Evolutionary conservation across 192 early-diverging fungal genomes (phyloP), one percentile per base, ranked within the genome.

Genomic region (Coemansia sp.): DNA sequence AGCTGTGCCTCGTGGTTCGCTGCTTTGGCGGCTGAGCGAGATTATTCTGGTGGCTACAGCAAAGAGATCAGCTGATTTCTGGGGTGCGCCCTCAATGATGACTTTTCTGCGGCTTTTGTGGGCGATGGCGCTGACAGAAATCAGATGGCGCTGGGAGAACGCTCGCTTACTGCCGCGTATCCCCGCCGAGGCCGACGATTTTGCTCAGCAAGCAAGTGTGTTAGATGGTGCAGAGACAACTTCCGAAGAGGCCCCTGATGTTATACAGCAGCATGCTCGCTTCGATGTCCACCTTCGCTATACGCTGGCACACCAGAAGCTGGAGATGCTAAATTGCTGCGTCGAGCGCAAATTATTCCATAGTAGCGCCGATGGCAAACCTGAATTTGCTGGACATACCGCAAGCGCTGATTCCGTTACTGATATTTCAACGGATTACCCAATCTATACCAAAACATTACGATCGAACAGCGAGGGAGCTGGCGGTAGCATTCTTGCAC

Each of bases 241-340:
- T 49, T 38, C 21, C 4, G n/a, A 19, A 49, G 27, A 53, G 26
- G 49, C 58, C 10, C 38, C 18, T 6, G n/a, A 25, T 21, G 51
- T 21, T 24, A 0, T 26, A 7, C 53, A 31, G 24, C 1, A 22
- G 3, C 49, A 63, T 8, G 30, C 60, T 18, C 64, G 56, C 16
- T 69, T 30, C 50, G 47, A 51, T 5, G 86, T 91, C 14, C 87
- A 91, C 56, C 68, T 92, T 4, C 74, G 81, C n/a, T 90, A 82
- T 62, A 85, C 84, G 55, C 66, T 91, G 24, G 65, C 87, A 0
- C 81, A 90, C 66, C 89, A 91, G 82, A 93, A 91, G 51, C 71
- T 93, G 14, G 83, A 87, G 32, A 92, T 93, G 90, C 75, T 93
- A 53, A 93, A 93, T 69, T 91, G 88, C 63, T 93, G 91, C 68